phyloP scores from a whole-genome alignment of 2,329 filamentous ascomycete genomes.

The Pezicula rhizophila region DNA sequence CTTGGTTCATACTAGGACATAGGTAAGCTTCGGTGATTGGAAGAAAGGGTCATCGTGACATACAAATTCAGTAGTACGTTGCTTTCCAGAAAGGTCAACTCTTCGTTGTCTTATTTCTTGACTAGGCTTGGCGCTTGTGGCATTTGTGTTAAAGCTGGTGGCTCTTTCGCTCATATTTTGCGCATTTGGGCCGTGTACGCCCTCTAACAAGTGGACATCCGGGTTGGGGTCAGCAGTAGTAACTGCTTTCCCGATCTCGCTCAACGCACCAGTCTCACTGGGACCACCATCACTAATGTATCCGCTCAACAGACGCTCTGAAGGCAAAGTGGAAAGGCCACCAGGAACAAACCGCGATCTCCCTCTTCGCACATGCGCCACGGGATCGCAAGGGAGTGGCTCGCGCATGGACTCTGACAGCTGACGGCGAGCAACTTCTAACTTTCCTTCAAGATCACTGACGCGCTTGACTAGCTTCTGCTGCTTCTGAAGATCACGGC shows the following conservation, averaged over 20 bases:
- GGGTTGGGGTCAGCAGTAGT: conserved; percentile 2
- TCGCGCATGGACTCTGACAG: conserved; percentile 42
- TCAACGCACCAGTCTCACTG: conserved; percentile 5
- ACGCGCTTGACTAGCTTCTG: conserved; percentile 52
- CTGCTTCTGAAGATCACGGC: conserved; percentile 50
- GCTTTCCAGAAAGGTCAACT: no score
- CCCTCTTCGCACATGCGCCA: conserved; percentile 19
- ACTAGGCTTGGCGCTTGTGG: no score
- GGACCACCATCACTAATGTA: conserved; percentile 18
- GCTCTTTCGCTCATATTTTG: no score
- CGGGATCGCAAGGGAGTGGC: conserved; percentile 19
- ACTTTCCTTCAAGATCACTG: conserved; percentile 53
- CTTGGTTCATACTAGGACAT: no score
- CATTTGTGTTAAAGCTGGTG: no score
- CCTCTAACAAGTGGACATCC: no score
- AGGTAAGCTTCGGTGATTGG: no score
- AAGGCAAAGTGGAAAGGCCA: conserved; percentile 36
- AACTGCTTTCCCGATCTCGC: conserved; percentile 13
- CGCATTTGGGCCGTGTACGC: no score
- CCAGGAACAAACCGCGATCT: conserved; percentile 34
- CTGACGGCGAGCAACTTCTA: conserved; percentile 48
- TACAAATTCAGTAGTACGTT: no score
- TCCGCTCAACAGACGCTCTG: conserved; percentile 35
- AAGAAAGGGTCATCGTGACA: no score
- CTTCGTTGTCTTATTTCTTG: no score